Evolutionary conservation across 305 asterid genomes (phyloP), one percentile per base, ranked within the genome.

Genomic region (Caryopteris hybrid): DNA sequence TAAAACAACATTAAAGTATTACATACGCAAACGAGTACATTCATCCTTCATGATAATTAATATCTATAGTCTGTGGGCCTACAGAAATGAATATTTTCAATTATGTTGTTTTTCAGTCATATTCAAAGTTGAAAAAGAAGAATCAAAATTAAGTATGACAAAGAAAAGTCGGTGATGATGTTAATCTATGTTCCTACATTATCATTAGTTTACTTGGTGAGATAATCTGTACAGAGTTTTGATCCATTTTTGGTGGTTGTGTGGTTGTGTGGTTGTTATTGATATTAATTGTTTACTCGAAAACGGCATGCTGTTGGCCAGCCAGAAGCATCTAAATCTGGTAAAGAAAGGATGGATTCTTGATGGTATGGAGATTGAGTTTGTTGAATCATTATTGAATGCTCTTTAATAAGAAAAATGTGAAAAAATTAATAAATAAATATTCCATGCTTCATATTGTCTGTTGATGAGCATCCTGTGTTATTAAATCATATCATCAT

Each of bases 21-120:
- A 31, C 52, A 58, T 63, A 52, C 46, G 73, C 71, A 50, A 61
- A 68, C 20, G 71, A 47, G 31, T 59, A 18, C 74, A 72, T 68
- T 73, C 73, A 68, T 63, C 68, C 61, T 66, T 60, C 73, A 61
- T 70, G 29, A 64, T 41, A 61, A 53, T 61, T 70, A 46, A 48
- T 34, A 65, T 64, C 23, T 57, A 13, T 46, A n/a, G 58, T 45
- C 55, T 75, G 88, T 81, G 88, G 83, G 60, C 76, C 87, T 84
- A 48, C 73, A 5, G 0, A 54, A 69, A 43, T 57, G 38, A 61
- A 53, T 71, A 65, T 61, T 8, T 58, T 66, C 21, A 18, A 48
- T 68, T 64, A 46, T 66, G 48, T 75, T 69, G 47, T n/a, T 68
- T 73, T 54, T 71, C 71, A 41, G 72, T 74, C 71, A 47, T 54